These are phyloP conservation scores for Phytophthora vignae DNA, from an alignment of 352 stramenopile species.

Conservation along the genomic window DNA sequence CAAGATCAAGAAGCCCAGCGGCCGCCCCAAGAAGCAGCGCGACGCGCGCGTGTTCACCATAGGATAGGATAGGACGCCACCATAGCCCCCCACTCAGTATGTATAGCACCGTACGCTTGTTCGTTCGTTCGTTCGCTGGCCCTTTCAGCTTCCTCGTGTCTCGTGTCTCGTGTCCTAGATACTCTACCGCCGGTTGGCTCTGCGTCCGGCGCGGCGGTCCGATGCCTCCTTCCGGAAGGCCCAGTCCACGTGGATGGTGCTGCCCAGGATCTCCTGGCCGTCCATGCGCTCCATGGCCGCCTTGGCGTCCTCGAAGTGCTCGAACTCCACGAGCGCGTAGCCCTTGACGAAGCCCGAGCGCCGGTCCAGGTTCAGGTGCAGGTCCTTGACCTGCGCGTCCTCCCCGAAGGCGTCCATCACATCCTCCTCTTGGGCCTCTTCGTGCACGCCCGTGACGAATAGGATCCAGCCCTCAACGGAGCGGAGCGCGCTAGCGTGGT, in stretches of 20 bases:
- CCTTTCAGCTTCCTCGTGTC: neutral
- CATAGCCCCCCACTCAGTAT: too few relatives aligned
- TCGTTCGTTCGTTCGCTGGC: neutral
- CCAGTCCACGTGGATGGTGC: constrained; percentile 93
- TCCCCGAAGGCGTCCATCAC: constrained; percentile 96
- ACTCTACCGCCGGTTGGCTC: constrained; percentile 60
- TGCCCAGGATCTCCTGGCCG: constrained; percentile 90
- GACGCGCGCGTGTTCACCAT: constrained; percentile 82
- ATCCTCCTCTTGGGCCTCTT: constrained; percentile 97
- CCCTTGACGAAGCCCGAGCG: constrained; percentile 96
- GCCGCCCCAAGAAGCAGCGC: constrained; percentile 77
- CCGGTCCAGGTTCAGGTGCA: constrained; percentile 96
- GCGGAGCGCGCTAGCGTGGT: constrained; percentile 68
- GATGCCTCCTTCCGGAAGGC: constrained; percentile 84
- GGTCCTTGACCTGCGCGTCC: constrained; percentile 95
- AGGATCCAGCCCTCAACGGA: constrained; percentile 97
- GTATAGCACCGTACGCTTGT: neutral
- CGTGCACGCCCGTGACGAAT: constrained; percentile 95
- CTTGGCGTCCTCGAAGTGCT: constrained; percentile 91
- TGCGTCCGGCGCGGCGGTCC: constrained; percentile 42
- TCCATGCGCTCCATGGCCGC: constrained; percentile 94
- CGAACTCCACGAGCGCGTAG: constrained; percentile 96
- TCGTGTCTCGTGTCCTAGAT: too few relatives aligned
- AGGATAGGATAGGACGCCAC: constrained; percentile 35
- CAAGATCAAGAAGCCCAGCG: constrained; percentile 87